Base-by-base conservation (phyloP, 140 eudicot genomes). In the Cichorium intybus region DNA sequence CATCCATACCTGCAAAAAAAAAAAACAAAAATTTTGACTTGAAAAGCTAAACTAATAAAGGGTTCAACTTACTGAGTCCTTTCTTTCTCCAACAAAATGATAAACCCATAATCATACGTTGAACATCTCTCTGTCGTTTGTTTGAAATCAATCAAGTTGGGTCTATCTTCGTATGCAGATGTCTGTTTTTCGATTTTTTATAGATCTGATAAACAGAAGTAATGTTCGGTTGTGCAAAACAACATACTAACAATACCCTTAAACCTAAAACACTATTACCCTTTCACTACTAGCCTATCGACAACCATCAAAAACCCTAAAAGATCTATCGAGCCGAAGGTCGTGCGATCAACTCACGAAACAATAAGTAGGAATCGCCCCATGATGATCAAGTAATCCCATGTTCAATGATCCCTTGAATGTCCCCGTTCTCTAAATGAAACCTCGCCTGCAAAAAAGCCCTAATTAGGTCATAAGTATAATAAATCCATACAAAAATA, bases 371-470 rank as follows among this genome's bases (percentile, higher is more conserved):
- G 43, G 78, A 81, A 31, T 88, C 96, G 18, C 76, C 58, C 24
- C 85, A n/a, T n/a, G 85, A 26, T 75, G n/a, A 62, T 88, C 96
- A 57, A 74, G 56, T 10, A 85, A 88, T 20, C 85, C 93, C 72
- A 69, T 33, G 49, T 88, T 64, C 59, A 16, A 88, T 82, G 35
- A 88, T 88, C 70, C 96, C 87, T 75, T 88, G 96, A 62, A 88
- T 83, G 64, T 88, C 89, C 73, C 96, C 96, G 20, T 80, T 88
- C 75, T 85, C 96, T 22, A 88, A 84, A 60, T 88, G 89, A 49
- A 85, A 28, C 73, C 80, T 88, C 18, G 96, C 96, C 96, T 88
- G 73, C 24, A 12, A 26, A n/a, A 53, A 20, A 66, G 2, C 34
- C 5, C 15, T 21, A 66, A 7, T 23, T 16, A 63, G 3, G 16